A percentile compares a stretch with the other conserved stretches of the same genome.
phyloP scores from a whole-genome alignment of 768 basidiomycete species.

The Suillus americanus region DNA sequence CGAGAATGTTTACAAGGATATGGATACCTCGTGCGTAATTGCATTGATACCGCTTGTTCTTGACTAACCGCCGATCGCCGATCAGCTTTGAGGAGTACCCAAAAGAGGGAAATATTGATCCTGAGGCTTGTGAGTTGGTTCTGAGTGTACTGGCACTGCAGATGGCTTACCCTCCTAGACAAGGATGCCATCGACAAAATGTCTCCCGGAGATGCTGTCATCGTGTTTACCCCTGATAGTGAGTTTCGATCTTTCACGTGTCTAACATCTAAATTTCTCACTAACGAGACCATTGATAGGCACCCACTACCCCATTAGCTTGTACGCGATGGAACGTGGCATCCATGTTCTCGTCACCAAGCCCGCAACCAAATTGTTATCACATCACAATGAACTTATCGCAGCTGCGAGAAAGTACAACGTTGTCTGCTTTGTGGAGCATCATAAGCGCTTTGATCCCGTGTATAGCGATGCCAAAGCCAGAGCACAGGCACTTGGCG shows the following conservation, averaged over 20 bases:
- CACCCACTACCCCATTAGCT: constrained; percentile 83
- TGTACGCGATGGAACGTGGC: constrained; percentile 82
- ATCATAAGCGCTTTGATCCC: constrained; percentile 91
- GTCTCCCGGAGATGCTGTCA: constrained; percentile 81
- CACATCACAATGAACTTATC: constrained; percentile 79
- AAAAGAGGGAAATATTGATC: constrained; percentile 62
- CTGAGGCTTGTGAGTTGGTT: constrained; percentile 74
- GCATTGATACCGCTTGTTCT: background rate
- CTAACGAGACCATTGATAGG: constrained; percentile 34
- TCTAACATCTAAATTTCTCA: background rate
- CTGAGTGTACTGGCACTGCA: constrained; percentile 6
- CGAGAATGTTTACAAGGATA: constrained; percentile 78
- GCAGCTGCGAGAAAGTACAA: constrained; percentile 75
- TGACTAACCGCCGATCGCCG: background rate
- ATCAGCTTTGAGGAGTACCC: constrained; percentile 79
- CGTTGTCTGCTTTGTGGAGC: constrained; percentile 91
- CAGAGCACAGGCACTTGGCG: constrained; percentile 72
- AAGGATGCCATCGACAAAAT: constrained; percentile 78
- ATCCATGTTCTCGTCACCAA: constrained; percentile 93
- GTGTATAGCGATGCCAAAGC: constrained; percentile 90
- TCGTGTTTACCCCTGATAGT: constrained; percentile 94
- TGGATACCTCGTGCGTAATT: constrained; percentile 71
- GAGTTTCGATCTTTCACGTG: constrained; percentile 24
- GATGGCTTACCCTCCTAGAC: constrained; percentile 45
- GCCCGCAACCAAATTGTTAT: constrained; percentile 84